Evolutionary conservation across 345 rosid genomes (phyloP), one percentile per base, ranked within the genome.

Genomic region (Eucalyptus polyanthemos): DNA sequence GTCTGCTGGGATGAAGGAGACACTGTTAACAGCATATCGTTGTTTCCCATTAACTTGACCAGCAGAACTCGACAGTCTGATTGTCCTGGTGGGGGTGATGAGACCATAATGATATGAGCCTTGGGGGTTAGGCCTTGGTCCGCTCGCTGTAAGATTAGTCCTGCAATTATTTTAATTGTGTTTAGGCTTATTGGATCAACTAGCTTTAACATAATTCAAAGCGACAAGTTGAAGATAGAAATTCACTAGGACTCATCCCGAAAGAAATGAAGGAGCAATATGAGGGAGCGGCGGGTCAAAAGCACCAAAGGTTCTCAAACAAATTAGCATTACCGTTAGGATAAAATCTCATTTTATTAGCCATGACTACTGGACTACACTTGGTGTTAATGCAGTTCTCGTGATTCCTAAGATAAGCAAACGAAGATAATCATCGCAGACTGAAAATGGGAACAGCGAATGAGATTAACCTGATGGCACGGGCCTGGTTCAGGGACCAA

Each of bases 91-190:
- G 3, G 95, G 93, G 94, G 94, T 95, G 88, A 98, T 96, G 93
- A 96, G 93, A 51, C 99, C 99, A 69, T 98, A 98, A 90, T 98
- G 99, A 94, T 98, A 98, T 6, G 99, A 97, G 34, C 99, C 99
- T 90, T 98, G 99, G 29, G 99, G 99, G 89, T 98, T 98, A 9
- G 99, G 99, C 91, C 99, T 96, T 83, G 99, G 99, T 89, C 99
- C 99, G 65, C 99, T 98, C 17, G 99, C 99, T 17, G 98, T 93
- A 50, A 98, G 97, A 90, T 98, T 97, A 89, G 98, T 95, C 96
- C 99, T 97, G 95, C 87, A 92, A 60, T 40, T 15, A 29, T 29
- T 31, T 50, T 19, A 56, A 40, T 72, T 22, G 45, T 31, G 50
- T 58, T 21, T 76, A 76, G 83, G 47, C 47, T 76, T 65, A n/a